Conservation (phyloP, 2,329 filamentous ascomycete species). For the Shiraia sp. region DNA sequence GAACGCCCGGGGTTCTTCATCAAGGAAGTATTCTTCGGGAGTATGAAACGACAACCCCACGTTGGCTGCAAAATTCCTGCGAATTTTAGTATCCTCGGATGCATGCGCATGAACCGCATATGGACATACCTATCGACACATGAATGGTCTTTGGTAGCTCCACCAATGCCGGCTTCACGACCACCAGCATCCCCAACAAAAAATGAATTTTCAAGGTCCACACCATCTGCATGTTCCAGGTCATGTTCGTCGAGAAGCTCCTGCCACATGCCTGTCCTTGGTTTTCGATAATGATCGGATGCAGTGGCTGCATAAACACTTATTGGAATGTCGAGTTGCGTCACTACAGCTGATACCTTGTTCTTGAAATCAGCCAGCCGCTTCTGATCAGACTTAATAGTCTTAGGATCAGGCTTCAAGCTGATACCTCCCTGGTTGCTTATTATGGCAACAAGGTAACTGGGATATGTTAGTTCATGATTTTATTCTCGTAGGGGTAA, state of each 20-base stretch:
- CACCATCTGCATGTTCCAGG: constrained; percentile 53
- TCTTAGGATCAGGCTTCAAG: constrained; percentile 73
- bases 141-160: constrained; percentile 61
- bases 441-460: constrained; percentile 76
- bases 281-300: constrained; percentile 84
- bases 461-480: constrained; percentile 38
- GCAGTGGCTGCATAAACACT: constrained; percentile 84
- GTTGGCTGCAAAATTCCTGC: constrained; percentile 78
- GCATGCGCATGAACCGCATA: constrained; percentile 12
- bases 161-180: constrained; percentile 48
- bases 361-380: constrained; percentile 80
- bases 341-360: constrained; percentile 72
- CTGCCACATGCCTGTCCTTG: constrained; percentile 85
- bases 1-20: constrained; percentile 67
- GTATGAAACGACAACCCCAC: constrained; percentile 79
- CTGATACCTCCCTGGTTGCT: constrained; percentile 88
- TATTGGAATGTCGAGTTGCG: constrained; percentile 73
- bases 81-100: constrained; percentile 14
- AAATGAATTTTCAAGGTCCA: constrained; percentile 74
- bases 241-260: constrained; percentile 60
- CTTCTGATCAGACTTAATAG: constrained; percentile 67
- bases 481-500: background rate
- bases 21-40: constrained; percentile 89
- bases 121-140: constrained; percentile 59
- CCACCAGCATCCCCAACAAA: constrained; percentile 87